Conservation (phyloP, 2,329 filamentous ascomycete species). For the Ophiosphaerella korrae region DNA sequence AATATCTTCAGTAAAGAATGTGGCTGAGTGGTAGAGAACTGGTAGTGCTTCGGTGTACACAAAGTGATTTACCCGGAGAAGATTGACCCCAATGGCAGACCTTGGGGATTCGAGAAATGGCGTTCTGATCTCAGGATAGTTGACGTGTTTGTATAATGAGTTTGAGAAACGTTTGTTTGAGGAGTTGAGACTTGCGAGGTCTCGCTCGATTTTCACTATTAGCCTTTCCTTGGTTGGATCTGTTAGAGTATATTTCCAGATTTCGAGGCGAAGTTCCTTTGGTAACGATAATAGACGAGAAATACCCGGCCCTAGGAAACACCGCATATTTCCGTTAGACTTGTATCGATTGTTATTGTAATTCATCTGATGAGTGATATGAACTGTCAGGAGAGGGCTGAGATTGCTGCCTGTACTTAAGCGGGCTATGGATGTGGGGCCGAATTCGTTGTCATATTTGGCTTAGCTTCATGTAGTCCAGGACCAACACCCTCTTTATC, state of each 20-base stretch:
- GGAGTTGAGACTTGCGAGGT: not conserved
- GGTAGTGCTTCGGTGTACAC: constrained; percentile 35
- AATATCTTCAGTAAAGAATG: constrained; percentile 18
- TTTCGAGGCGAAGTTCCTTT: constrained; percentile 26
- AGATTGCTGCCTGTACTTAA: no score
- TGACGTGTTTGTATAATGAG: constrained; percentile 2
- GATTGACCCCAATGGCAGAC: constrained; percentile 7
- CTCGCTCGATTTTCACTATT: constrained; percentile 17
- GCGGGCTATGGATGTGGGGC: no score
- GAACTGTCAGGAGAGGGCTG: no score
- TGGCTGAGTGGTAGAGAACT: constrained; percentile 23
- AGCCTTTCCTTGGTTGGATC: constrained; percentile 14
- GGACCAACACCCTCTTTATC: not conserved
- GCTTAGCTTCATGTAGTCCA: no score
- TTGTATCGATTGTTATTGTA: not conserved
- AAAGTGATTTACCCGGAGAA: constrained; percentile 18
- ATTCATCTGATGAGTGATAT: not conserved
- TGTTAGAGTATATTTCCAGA: constrained; percentile 27
- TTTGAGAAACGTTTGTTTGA: constrained; percentile 4
- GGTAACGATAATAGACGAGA: constrained; percentile 25
- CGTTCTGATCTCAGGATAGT: constrained; percentile 4
- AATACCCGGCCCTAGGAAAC: not conserved
- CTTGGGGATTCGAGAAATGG: constrained; percentile 3
- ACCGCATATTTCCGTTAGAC: not conserved
- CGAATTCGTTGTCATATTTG: no score